Evolutionary conservation across 768 basidiomycete genomes (phyloP).

Genomic region (Trametes maxima): DNA sequence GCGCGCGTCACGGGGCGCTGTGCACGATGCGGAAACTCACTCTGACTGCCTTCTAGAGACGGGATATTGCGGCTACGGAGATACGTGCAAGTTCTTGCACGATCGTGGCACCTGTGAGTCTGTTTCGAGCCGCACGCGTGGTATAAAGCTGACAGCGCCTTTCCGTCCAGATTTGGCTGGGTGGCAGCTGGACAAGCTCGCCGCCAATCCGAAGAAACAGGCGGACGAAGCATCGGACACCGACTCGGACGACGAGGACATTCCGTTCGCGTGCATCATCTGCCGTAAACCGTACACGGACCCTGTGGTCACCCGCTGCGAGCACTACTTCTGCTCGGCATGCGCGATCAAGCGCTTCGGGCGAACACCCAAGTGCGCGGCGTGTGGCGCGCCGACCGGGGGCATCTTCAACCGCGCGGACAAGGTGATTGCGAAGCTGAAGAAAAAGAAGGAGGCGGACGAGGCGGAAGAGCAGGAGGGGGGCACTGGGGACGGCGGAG

Average conservation of each 20-base stretch:
- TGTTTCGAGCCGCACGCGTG: slow-evolving; percentile 12
- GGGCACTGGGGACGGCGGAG: slow-evolving; percentile 20
- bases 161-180: slow-evolving; percentile 78
- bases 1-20: slow-evolving; percentile 5
- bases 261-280: slow-evolving; percentile 98
- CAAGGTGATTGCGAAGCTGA: slow-evolving; percentile 87
- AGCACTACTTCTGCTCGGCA: slow-evolving; percentile 93
- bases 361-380: slow-evolving; percentile 94
- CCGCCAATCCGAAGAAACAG: slow-evolving; percentile 70
- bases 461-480: slow-evolving; percentile 48
- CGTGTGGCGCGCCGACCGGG: slow-evolving; percentile 89
- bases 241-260: slow-evolving; percentile 79
- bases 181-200: slow-evolving; percentile 97
- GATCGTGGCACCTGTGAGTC: slow-evolving; percentile 91
- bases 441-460: slow-evolving; percentile 67
- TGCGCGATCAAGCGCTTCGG: slow-evolving; percentile 95
- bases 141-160: slow-evolving; percentile 26
- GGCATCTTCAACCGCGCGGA: slow-evolving; percentile 97
- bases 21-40: slow-evolving; percentile 14
- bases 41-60: slow-evolving; percentile 64
- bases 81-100: slow-evolving; percentile 98
- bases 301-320: slow-evolving; percentile 94
- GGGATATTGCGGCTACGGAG: slow-evolving; percentile 98
- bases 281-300: slow-evolving; percentile 95
- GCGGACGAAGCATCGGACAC: slow-evolving; percentile 63